These are phyloP conservation scores for Penstemon davidsonii DNA, from an alignment of 257 asterid genomes.

Conservation along the genomic window DNA sequence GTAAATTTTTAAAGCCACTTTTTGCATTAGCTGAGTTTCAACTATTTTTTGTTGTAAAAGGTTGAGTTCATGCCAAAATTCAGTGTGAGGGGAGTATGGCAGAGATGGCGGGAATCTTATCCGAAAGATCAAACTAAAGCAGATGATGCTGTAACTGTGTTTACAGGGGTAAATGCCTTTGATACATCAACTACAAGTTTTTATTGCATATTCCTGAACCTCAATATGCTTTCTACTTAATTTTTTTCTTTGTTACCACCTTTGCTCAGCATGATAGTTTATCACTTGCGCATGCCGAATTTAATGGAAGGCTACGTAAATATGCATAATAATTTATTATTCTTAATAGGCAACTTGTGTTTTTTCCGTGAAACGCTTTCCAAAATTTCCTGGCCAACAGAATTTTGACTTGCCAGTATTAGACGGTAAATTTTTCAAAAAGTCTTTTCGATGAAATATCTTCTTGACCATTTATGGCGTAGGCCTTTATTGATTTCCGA, in stretches of 20 bases:
- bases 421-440: background rate
- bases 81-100: constrained; percentile 97
- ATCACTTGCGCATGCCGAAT: background rate
- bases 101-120: constrained; percentile 95
- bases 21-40: constrained; percentile 19
- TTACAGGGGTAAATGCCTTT: constrained; percentile 75
- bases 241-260: background rate
- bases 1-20: constrained; percentile 6
- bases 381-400: background rate
- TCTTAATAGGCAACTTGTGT: background rate
- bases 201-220: background rate
- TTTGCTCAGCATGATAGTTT: background rate
- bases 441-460: background rate
- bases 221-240: background rate
- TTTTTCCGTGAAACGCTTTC: background rate
- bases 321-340: background rate
- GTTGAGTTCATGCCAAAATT: constrained; percentile 93
- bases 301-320: constrained; percentile 1
- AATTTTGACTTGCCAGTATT: background rate
- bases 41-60: constrained; percentile 39
- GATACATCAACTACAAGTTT: background rate
- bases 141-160: constrained; percentile 70
- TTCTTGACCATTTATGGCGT: background rate
- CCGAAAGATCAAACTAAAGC: constrained; percentile 57
- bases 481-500: background rate